Percentiles rank a stretch among this genome's conserved stretches.
Conservation (phyloP, 108 stramenopile species). For the Skeletonema marinoi region DNA sequence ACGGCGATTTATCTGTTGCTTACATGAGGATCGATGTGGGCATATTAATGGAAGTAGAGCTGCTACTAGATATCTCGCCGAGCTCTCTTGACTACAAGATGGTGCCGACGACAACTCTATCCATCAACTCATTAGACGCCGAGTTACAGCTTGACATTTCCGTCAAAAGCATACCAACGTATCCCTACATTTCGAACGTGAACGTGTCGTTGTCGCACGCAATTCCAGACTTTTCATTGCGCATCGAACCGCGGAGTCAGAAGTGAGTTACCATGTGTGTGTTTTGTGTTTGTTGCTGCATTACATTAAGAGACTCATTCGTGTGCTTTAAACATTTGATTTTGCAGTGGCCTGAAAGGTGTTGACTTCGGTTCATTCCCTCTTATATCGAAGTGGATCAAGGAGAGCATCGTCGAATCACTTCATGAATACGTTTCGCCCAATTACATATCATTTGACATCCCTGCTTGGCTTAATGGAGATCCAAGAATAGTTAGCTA, state of each 20-base stretch:
- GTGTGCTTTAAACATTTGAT: neutral
- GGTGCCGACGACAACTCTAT: constrained; percentile 41
- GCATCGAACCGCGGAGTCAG: constrained; percentile 42
- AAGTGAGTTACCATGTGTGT: constrained; percentile 11
- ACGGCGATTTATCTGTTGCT: constrained; percentile 11
- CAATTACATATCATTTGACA: constrained; percentile 40
- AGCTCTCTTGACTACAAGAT: constrained; percentile 49
- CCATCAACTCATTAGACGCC: constrained; percentile 41
- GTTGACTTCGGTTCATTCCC: constrained; percentile 55
- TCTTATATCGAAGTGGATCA: constrained; percentile 46
- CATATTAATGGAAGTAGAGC: constrained; percentile 36
- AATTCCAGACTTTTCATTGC: constrained; percentile 40
- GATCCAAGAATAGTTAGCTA: constrained; percentile 16
- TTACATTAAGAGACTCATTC: neutral
- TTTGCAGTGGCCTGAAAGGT: constrained; percentile 45
- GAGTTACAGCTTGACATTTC: constrained; percentile 26
- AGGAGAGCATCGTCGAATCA: constrained; percentile 20
- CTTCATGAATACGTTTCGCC: constrained; percentile 39
- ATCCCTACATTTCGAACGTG: constrained; percentile 44
- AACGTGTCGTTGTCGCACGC: constrained; percentile 32
- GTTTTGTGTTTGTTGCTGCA: neutral
- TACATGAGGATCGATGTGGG: constrained; percentile 23
- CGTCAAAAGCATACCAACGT: constrained; percentile 26
- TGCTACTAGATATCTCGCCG: constrained; percentile 40
- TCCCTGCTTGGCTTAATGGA: constrained; percentile 31